Evolutionary conservation across 2,329 filamentous ascomycete genomes (phyloP), one percentile per base, ranked within the genome.

Genomic region (Rugonectria rugulosa): DNA sequence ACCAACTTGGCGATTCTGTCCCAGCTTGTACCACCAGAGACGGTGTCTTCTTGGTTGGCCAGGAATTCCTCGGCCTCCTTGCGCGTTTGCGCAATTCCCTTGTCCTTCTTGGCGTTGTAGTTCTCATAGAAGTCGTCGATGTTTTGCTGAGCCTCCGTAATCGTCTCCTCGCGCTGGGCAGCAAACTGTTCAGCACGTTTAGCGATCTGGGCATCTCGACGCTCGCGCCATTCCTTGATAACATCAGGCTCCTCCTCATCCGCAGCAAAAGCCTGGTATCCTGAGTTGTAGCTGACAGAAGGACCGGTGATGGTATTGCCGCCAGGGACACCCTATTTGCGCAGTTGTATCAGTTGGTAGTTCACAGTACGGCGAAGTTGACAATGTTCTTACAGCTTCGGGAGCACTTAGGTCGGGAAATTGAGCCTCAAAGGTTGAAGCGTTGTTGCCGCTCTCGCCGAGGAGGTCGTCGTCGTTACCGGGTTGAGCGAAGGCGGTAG

Each of bases 101-200:
- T 98, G 74, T 99, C 95, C 75, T 95, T 94, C 80, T 97, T 97
- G 75, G 89, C 88, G 81, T 98, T 98, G 82, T 99, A 99, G 77
- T 97, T 97, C 72, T 97, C 93, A 81, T 99, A 99, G 79, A 98
- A 99, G 74, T 97, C 95, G 73, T 99, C 95, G 62, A 99, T 96
- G 74, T 96, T 95, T 73, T 93, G 85, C 71, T 92, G 92, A 10
- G 95, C 95, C 66, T 95, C 92, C 73, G 91, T 87, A 71, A 97
- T 79, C 2, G 92, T 97, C 73, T 94, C 88, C 60, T 86, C 85
- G 73, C 95, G 95, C 78, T 93, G 91, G 63, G 86, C 82, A 36
- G 87, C 86, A 50, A 94, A 94, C 64, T 94, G 86, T 74, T 96
- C 88, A 62, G 91, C 88, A 68, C 94, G 91, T 75, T 93, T 92